Base-by-base conservation (phyloP, 768 basidiomycete species). In the Termitomyces heimii region DNA sequence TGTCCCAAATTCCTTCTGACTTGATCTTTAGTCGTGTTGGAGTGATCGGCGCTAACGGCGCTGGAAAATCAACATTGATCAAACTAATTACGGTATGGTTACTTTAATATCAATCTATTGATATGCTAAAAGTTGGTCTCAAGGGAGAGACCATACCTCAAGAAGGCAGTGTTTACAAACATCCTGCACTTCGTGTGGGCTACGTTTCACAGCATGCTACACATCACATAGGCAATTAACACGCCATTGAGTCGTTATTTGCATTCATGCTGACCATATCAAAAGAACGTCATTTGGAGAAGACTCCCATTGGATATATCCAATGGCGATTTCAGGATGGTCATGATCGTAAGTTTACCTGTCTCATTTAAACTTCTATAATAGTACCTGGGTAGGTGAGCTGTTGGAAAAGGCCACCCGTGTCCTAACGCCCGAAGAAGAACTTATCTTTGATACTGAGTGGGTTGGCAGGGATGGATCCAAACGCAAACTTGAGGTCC, bases 261-360 rank as follows among this genome's bases (percentile, higher is more conserved):
- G 35, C 13, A 31, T 9, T 50, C 18, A 49, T 63, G 63, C 60
- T 60, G 54, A 64, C 37, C 12, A 5, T 48, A 24, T 55, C 35
- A 24, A 59, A 68, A 89, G 92, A 96, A 70, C 88, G 84, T 65
- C 95, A 98, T 75, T 71, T 98, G 44, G 94, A 96, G 73, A 97
- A 98, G 77, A 96, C 94, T 5, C 92, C 96, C 26, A 91, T 95
- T 59, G 89, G 88, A 54, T 98, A 98, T 68, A 97, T 98, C 65
- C 94, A 97, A 75, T 98, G 95, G 95, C 89, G 95, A 65, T 98
- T 94, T 84, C 95, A 98, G 70, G 95, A 97, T 71, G 96, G 95
- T 49, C 90, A 96, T 72, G 95, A 98, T 79, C 89, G 94, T 90
- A 70, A 62, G 85, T 44, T 34, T 28, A 43, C 9, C 2, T 62